Evolutionary conservation across 345 rosid species (phyloP).

Genomic region (Salix udensis): DNA sequence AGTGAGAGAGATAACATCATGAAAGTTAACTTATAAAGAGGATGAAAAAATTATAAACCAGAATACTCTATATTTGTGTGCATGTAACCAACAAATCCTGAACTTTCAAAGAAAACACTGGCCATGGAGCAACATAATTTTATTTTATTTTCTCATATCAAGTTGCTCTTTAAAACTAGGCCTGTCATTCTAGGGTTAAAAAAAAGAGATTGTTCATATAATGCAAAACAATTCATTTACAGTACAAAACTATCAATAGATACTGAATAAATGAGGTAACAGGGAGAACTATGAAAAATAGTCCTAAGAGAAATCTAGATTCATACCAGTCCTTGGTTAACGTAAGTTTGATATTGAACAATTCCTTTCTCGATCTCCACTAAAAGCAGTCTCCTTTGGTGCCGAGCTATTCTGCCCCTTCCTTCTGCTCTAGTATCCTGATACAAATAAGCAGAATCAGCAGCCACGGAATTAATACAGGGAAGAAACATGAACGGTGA

Average conservation of each 20-base stretch:
- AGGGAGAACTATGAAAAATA: neutral
- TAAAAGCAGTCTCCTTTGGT: slow-evolving; percentile 74
- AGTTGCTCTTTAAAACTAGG: no score
- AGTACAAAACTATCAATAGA: neutral
- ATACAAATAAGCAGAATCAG: slow-evolving; percentile 1
- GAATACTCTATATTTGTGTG: no score
- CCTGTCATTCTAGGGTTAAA: no score
- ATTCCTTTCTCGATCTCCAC: slow-evolving; percentile 82
- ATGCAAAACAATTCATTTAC: neutral
- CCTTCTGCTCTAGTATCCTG: slow-evolving; percentile 94
- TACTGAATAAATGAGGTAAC: neutral
- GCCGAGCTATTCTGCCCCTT: slow-evolving; percentile 77
- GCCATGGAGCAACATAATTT: no score
- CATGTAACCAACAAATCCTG: no score
- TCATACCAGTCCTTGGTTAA: slow-evolving; percentile 81
- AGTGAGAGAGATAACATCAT: no score
- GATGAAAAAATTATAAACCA: no score
- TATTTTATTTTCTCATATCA: no score
- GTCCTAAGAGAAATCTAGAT: slow-evolving; percentile 1
- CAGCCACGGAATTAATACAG: neutral
- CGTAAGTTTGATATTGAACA: slow-evolving; percentile 63
- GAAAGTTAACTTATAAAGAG: no score
- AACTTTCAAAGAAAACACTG: no score
- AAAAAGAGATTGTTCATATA: neutral
- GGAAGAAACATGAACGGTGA: neutral